Evolutionary conservation across 805 yeast species (phyloP).

Genomic region (Wickerhamomyces sydowiorum): DNA sequence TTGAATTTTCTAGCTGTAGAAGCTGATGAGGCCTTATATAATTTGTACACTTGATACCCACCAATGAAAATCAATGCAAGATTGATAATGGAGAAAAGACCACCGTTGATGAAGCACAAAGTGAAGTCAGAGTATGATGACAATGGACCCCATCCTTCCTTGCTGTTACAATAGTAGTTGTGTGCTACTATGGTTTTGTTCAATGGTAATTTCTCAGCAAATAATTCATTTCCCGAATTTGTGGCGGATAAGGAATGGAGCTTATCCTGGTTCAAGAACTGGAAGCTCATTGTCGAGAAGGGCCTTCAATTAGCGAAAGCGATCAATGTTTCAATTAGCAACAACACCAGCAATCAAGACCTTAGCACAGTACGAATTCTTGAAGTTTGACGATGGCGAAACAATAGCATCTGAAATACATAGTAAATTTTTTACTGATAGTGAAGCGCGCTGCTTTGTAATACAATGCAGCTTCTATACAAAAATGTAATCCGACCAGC

Average conservation of each 20-base stretch:
- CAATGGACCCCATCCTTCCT: conserved; percentile 39
- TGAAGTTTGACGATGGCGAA: no score
- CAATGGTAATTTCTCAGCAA: not conserved
- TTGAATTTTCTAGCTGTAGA: conserved; percentile 27
- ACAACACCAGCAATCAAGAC: no score
- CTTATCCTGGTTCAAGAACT: conserved; percentile 2
- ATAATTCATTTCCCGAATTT: not conserved
- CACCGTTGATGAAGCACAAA: conserved; percentile 54
- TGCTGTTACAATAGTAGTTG: conserved; percentile 19
- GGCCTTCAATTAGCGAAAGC: no score
- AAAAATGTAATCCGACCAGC: no score
- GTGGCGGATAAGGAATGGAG: not conserved
- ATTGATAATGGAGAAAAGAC: conserved; percentile 36
- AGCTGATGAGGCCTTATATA: conserved; percentile 15
- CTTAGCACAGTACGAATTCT: no score
- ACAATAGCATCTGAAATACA: no score
- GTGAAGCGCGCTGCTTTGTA: no score
- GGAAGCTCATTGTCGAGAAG: conserved; percentile 1
- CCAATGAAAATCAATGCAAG: conserved; percentile 40
- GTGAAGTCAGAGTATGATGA: conserved; percentile 49
- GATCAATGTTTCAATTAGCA: no score
- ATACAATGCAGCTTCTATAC: no score
- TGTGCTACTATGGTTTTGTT: not conserved
- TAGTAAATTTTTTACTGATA: no score
- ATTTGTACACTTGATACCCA: conserved; percentile 26